Conservation (phyloP, 257 asterid genomes). For the Fraxinus quadrangulata region DNA sequence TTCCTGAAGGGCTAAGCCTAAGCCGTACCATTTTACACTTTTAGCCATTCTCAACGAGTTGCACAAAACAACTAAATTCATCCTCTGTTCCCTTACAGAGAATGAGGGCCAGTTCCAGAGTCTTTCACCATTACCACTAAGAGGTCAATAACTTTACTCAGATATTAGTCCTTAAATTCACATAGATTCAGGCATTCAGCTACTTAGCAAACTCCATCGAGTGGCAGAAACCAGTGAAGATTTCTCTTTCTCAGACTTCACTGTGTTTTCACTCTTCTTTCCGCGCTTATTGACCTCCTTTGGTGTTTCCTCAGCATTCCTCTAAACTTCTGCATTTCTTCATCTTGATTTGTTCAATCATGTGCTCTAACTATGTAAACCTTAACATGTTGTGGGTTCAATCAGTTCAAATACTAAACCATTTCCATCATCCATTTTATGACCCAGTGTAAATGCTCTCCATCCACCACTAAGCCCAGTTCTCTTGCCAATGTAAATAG, state of each 20-base stretch:
- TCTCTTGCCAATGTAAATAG: constrained; percentile 68
- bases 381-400: constrained; percentile 74
- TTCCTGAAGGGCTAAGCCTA: not conserved
- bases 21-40: too few relatives aligned
- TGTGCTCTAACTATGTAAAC: constrained; percentile 68
- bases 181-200: not conserved
- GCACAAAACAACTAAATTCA: not conserved
- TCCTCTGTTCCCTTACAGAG: not conserved
- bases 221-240: constrained; percentile 33
- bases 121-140: not conserved
- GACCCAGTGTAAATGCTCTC: constrained; percentile 90
- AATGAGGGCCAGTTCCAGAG: not conserved
- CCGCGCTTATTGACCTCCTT: constrained; percentile 24
- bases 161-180: not conserved
- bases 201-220: constrained; percentile 51
- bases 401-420: constrained; percentile 74
- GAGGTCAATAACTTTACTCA: not conserved
- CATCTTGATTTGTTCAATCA: constrained; percentile 25
- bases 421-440: constrained; percentile 89
- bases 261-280: constrained; percentile 23
- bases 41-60: too few relatives aligned
- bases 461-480: constrained; percentile 90
- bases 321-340: constrained; percentile 20
- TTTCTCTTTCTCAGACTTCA: constrained; percentile 28
- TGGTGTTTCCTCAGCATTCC: constrained; percentile 37